Conservation (phyloP, 2,329 filamentous ascomycete species). For the Geosmithia putterillii region DNA sequence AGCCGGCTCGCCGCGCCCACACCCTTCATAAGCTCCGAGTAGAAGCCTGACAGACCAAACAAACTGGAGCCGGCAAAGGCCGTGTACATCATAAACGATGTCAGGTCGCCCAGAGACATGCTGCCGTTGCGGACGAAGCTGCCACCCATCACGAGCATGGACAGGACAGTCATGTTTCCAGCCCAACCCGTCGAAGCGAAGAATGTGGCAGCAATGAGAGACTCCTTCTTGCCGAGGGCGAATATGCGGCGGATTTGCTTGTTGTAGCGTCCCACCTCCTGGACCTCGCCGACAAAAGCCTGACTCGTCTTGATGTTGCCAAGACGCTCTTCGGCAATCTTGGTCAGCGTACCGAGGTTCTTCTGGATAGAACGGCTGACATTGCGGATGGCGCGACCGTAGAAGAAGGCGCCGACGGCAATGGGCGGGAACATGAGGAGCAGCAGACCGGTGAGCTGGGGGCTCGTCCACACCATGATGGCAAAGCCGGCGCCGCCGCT, state of each 20-base stretch:
- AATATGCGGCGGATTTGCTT: slow-evolving; percentile 88
- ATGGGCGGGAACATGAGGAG: slow-evolving; percentile 83
- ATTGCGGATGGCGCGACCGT: slow-evolving; percentile 78
- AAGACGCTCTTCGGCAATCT: slow-evolving; percentile 94
- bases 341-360: slow-evolving; percentile 83
- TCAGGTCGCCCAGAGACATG: slow-evolving; percentile 84
- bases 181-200: slow-evolving; percentile 79
- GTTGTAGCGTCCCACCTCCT: slow-evolving; percentile 87
- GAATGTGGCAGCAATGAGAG: slow-evolving; percentile 80
- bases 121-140: slow-evolving; percentile 77
- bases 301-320: slow-evolving; percentile 96
- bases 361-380: slow-evolving; percentile 88
- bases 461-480: slow-evolving; percentile 92
- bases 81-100: slow-evolving; percentile 97
- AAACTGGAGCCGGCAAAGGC: slow-evolving; percentile 76
- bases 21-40: slow-evolving; percentile 98
- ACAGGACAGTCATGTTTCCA: slow-evolving; percentile 92
- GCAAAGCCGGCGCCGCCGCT: slow-evolving; percentile 81
- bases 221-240: slow-evolving; percentile 73
- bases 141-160: slow-evolving; percentile 80
- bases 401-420: slow-evolving; percentile 81
- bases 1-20: slow-evolving; percentile 92
- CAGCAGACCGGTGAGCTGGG: slow-evolving; percentile 79
- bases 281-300: slow-evolving; percentile 85
- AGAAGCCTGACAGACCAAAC: slow-evolving; percentile 90